Base-by-base conservation (phyloP, 768 basidiomycete species). In the Auriscalpium vulgare region DNA sequence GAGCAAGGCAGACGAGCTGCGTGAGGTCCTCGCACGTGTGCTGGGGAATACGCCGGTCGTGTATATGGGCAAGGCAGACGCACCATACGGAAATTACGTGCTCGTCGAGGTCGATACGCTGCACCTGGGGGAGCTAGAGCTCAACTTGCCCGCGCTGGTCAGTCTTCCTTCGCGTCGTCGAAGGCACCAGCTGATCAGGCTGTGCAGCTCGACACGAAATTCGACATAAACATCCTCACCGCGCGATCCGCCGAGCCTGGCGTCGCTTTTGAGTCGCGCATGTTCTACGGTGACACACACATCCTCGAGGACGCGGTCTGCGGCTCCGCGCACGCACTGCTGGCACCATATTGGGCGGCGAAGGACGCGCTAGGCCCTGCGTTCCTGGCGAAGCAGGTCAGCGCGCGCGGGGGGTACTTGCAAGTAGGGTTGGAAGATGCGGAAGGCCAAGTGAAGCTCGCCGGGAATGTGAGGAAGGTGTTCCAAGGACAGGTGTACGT, bases 271-370 rank as follows among this genome's bases (percentile, higher is more conserved):
- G 57, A 62, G 35, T 69, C 69, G 14, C 65, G 70, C 17, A 65
- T 68, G n/a, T 71, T 72, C 47, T 65, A 47, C 1, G 47, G 50
- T 10, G 40, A 53, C 6, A 70, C 65, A 0, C 21, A 66, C 4
- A 37, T 44, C 11, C 21, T 37, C 6, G 70, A 71, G 35, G 71
- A 72, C 49, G 69, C 70, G 10, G 70, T 70, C 17, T 66, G 65
- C 34, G 70, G 71, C 1, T 66, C 65, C 2, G 68, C 68, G 2
- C 68, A 70, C 51, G 58, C 62, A 8, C 37, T 67, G 3, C 53
- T 69, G 16, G 62, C 62, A n/a, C 63, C 65, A 1, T 72, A 68
- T 59, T 72, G 68, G 75, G 50, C 49, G 43, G 17, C 8, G 3
- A 40, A 47, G 44, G 53, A 47, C 3, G 37, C 21, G 9, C 10